Evolutionary conservation across 139 green algal species (phyloP).

Genomic region (Chlamydomonas sphaeroides): DNA sequence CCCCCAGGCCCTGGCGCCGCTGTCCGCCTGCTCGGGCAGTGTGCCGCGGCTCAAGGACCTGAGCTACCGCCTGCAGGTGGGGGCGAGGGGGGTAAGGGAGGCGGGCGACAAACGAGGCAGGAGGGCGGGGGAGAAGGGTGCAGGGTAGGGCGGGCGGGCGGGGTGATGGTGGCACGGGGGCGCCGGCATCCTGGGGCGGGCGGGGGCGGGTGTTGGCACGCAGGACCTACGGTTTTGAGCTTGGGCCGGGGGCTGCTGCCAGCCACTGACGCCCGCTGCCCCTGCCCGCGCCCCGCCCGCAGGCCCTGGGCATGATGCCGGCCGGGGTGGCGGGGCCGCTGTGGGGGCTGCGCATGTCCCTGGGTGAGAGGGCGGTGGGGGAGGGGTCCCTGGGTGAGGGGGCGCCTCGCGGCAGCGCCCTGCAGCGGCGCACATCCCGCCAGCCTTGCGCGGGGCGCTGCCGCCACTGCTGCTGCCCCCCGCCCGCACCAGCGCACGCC

Average conservation of each 20-base stretch:
- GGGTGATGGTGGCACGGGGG: neutral
- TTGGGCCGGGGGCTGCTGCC: neutral
- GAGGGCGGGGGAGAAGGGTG: neutral
- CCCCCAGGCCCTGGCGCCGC: neutral
- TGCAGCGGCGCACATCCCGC: neutral
- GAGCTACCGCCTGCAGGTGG: constrained; percentile 8
- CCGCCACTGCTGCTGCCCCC: neutral
- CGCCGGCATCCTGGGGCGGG: no score
- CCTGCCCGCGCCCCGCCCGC: neutral
- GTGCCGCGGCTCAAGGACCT: constrained; percentile 24
- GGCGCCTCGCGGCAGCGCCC: neutral
- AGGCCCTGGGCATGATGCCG: constrained; percentile 9
- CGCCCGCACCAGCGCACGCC: no score
- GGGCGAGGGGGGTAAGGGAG: neutral
- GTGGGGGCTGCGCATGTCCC: constrained; percentile 3
- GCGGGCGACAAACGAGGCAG: neutral
- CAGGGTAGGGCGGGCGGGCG: no score
- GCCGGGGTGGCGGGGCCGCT: constrained; percentile 1
- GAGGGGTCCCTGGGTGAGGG: neutral
- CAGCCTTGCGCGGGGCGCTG: no score
- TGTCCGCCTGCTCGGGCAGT: neutral
- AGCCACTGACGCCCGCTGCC: neutral
- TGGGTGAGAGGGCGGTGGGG: neutral
- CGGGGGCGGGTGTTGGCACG: neutral
- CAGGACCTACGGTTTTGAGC: neutral